Conservation (phyloP, 2,329 filamentous ascomycete species). For the Aureobasidium melanogenum region DNA sequence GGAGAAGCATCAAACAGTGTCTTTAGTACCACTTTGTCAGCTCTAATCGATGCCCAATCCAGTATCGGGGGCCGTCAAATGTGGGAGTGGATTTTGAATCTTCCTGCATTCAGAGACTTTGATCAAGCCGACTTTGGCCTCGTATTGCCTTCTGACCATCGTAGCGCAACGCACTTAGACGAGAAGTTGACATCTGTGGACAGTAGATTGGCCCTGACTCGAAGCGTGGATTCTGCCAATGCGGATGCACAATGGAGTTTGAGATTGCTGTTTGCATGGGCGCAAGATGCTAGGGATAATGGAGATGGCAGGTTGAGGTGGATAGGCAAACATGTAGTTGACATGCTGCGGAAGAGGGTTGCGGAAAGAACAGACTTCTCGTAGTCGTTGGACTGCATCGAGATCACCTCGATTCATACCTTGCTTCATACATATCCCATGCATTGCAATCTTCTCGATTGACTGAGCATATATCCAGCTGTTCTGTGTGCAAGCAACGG, state of each 20-base stretch:
- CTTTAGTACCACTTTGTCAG: constrained; percentile 66
- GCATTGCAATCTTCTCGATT: too few species aligned
- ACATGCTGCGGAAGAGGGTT: constrained; percentile 45
- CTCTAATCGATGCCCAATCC: constrained; percentile 54
- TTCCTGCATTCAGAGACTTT: constrained; percentile 44
- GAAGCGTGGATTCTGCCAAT: constrained; percentile 31
- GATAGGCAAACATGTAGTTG: constrained; percentile 49
- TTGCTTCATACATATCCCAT: too few species aligned
- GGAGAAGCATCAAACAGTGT: constrained; percentile 41
- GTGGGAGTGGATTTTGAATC: constrained; percentile 66
- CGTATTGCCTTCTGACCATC: constrained; percentile 30
- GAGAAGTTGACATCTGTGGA: constrained; percentile 58
- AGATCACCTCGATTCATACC: too few species aligned
- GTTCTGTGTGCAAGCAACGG: background rate
- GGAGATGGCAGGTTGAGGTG: constrained; percentile 38
- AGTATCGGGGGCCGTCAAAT: constrained; percentile 31
- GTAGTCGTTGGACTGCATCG: background rate
- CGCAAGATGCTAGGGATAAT: constrained; percentile 36
- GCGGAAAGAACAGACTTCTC: constrained; percentile 26
- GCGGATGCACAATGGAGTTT: constrained; percentile 55
- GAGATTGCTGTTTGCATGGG: constrained; percentile 56
- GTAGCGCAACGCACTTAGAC: constrained; percentile 41
- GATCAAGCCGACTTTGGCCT: constrained; percentile 54
- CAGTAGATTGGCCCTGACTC: constrained; percentile 54
- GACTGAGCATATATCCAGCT: background rate